Percentiles rank a stretch among this genome's conserved stretches.
Evolutionary conservation across 352 stramenopile genomes (phyloP).

Genomic region (Phytophthora pini): DNA sequence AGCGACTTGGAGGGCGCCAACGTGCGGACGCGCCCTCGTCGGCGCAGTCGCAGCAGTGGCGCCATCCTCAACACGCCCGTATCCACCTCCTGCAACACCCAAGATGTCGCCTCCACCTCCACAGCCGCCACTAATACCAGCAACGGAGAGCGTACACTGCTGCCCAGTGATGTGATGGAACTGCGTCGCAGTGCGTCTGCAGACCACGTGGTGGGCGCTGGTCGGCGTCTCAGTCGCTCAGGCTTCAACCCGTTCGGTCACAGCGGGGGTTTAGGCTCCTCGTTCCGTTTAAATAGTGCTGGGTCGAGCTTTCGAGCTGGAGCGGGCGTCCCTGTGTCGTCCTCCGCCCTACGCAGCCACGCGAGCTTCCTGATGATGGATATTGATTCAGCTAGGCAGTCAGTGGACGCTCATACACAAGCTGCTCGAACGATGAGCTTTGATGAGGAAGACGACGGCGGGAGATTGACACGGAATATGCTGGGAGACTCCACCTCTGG

Average conservation of each 20-base stretch:
- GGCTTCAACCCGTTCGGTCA: slow-evolving; percentile 36
- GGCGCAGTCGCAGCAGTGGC: slow-evolving; percentile 79
- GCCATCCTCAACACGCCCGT: slow-evolving; percentile 89
- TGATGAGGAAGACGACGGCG: slow-evolving; percentile 40
- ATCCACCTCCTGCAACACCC: slow-evolving; percentile 44
- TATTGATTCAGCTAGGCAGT: slow-evolving; percentile 51
- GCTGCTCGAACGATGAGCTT: slow-evolving; percentile 16
- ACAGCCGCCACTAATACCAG: not conserved
- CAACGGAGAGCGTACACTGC: slow-evolving; percentile 24
- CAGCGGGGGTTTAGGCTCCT: slow-evolving; percentile 28
- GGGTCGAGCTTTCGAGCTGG: slow-evolving; percentile 32
- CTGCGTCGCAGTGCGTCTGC: slow-evolving; percentile 48
- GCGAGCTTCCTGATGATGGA: slow-evolving; percentile 65
- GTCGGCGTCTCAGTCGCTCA: slow-evolving; percentile 39
- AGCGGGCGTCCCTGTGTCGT: slow-evolving; percentile 36
- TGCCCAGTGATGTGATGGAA: slow-evolving; percentile 46
- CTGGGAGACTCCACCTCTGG: slow-evolving; percentile 40
- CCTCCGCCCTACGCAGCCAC: slow-evolving; percentile 41
- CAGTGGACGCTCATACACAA: slow-evolving; percentile 32
- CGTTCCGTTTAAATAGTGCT: slow-evolving; percentile 34
- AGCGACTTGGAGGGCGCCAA: slow-evolving; percentile 27
- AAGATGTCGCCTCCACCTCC: not conserved
- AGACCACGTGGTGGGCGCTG: slow-evolving; percentile 29
- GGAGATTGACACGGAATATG: slow-evolving; percentile 49
- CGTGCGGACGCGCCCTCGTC: slow-evolving; percentile 30